Evolutionary conservation across 2,329 filamentous ascomycete species (phyloP), one percentile per base, ranked within the genome.

Genomic region (Westerdykella ornata): DNA sequence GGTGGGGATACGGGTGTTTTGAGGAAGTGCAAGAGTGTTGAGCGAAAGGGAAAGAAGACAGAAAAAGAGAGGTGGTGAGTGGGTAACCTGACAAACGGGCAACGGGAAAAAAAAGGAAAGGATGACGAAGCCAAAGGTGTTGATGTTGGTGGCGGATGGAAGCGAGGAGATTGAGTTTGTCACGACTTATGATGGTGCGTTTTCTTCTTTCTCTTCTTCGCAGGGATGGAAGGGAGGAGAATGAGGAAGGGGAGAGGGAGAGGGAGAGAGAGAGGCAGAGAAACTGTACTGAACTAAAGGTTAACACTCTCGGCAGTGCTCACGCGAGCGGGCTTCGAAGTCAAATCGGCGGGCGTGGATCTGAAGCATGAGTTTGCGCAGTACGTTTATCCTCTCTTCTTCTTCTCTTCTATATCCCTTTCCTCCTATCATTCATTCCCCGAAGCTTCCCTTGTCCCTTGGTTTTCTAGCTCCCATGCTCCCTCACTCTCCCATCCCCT

Each of bases 81-180:
- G 36, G n/a, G n/a, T n/a, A n/a, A n/a, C n/a, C n/a, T n/a, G 22
- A 26, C 8, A 11, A 26, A 7, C 4, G 2, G 22, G 4, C 8
- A 8, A 26, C 22, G 22, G 12, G 12, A 7, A 5, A 22, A 9
- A 22, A 22, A 9, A 22, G 22, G 12, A 26, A 7, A 11, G 8
- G 7, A 41, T 26, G 26, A 51, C 3, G 8, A 64, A 61, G 60
- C 60, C 59, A 4, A 61, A 57, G 49, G 64, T 63, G 14, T 47
- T 68, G 12, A 57, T 68, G 3, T 51, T 68, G 7, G 49, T 68
- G 12, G 63, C 65, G 3, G 63, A 68, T 49, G 66, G 65, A 30
- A 58, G 56, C 1, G 66, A 68, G 47, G 66, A 68, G 47, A 68
- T 68, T 41, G 65, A 68, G 40, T 67, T 67, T 37, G 62, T 68